phyloP scores from a whole-genome alignment of 306 rosid genomes.

The Malus sylvestris region DNA sequence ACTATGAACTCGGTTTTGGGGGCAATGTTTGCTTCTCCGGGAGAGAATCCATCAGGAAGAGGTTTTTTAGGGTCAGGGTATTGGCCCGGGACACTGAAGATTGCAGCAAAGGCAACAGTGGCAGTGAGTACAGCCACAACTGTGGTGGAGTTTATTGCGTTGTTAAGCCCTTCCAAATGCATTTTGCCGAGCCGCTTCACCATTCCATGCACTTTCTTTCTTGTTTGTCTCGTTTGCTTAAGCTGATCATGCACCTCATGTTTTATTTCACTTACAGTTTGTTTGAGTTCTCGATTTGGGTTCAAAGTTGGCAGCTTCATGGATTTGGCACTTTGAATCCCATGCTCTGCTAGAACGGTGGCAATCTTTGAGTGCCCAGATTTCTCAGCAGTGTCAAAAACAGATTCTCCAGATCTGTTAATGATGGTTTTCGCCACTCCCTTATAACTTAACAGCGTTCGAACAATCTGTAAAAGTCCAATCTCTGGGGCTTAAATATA shows the following conservation, averaged over 20 bases:
- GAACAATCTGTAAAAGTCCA: slow-evolving; percentile 44
- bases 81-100: slow-evolving; percentile 64
- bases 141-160: slow-evolving; percentile 71
- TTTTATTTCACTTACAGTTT: slow-evolving; percentile 70
- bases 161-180: slow-evolving; percentile 77
- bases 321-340: slow-evolving; percentile 57
- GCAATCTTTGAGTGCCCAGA: slow-evolving; percentile 30
- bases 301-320: slow-evolving; percentile 33
- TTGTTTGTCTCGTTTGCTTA: slow-evolving; percentile 61
- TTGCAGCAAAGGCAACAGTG: slow-evolving; percentile 79
- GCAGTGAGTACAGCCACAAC: slow-evolving; percentile 78
- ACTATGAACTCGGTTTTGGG: slow-evolving; percentile 31
- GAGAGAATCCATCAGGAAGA: slow-evolving; percentile 28
- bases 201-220: slow-evolving; percentile 54
- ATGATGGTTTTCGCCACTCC: slow-evolving; percentile 36
- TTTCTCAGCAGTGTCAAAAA: slow-evolving; percentile 61
- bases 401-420: slow-evolving; percentile 62
- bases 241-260: slow-evolving; percentile 75
- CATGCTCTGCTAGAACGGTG: slow-evolving; percentile 35
- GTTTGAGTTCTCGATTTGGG: slow-evolving; percentile 52
- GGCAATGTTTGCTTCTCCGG: slow-evolving; percentile 58
- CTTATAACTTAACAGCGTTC: slow-evolving; percentile 37
- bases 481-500: not conserved
- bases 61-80: slow-evolving; percentile 11
- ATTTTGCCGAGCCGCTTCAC: slow-evolving; percentile 63